phyloP scores from a whole-genome alignment of 768 basidiomycete species.

The Rhizopogon vesiculosus region DNA sequence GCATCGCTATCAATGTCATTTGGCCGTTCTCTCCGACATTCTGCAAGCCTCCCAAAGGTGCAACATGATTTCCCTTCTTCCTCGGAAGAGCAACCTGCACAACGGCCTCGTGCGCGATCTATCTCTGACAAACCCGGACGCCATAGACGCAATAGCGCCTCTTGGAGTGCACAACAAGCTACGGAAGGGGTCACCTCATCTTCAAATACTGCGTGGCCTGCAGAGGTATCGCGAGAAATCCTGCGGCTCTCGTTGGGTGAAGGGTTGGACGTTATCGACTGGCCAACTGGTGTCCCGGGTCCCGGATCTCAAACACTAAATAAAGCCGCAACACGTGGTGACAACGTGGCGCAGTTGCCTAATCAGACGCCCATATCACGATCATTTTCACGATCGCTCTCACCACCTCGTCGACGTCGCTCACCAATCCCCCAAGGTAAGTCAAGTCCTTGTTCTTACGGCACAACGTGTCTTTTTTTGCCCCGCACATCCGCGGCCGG shows the following conservation, averaged over 20 bases:
- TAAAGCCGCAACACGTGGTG: slow-evolving; percentile 16
- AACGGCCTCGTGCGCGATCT: slow-evolving; percentile 18
- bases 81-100: slow-evolving; percentile 6
- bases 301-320: slow-evolving; percentile 18
- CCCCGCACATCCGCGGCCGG: background rate
- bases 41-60: slow-evolving; percentile 21
- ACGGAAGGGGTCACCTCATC: slow-evolving; percentile 23
- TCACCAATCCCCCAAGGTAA: slow-evolving; percentile 9
- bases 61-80: slow-evolving; percentile 17
- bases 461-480: background rate
- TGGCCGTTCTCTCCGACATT: slow-evolving; percentile 21
- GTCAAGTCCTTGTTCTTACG: background rate
- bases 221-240: slow-evolving; percentile 53
- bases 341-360: slow-evolving; percentile 9
- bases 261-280: slow-evolving; percentile 1
- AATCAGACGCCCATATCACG: slow-evolving; percentile 13
- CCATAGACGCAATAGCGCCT: slow-evolving; percentile 50
- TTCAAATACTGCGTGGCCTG: slow-evolving; percentile 47
- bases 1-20: slow-evolving; percentile 21
- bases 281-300: slow-evolving; percentile 1
- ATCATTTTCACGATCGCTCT: slow-evolving; percentile 26
- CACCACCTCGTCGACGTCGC: slow-evolving; percentile 17
- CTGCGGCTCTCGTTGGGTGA: slow-evolving; percentile 42
- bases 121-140: slow-evolving; percentile 31
- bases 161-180: slow-evolving; percentile 51